Base-by-base conservation (phyloP, 164 flowering plant species). In the Aristolochia californica region DNA sequence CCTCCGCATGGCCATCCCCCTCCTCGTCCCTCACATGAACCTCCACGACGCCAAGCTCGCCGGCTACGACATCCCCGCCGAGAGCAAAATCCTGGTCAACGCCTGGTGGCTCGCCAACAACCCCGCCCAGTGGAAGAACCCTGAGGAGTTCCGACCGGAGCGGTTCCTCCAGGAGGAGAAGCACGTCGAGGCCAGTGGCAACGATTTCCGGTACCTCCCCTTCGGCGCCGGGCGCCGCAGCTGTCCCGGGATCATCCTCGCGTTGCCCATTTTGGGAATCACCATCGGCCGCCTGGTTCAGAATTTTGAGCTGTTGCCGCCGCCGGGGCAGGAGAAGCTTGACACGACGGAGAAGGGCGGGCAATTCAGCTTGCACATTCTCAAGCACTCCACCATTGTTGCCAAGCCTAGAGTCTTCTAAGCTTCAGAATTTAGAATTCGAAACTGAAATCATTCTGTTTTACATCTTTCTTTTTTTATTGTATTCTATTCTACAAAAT, bases 1-100 rank as follows among this genome's bases (percentile, higher is more conserved):
- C 13, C 80, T 85, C 13, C 72, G 95, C 0, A 87, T 85, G 97
- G 95, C 95, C 0, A 87, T 90, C 53, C 97, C 97, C 0, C 83
- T 90, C 8, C 74, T 90, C n/a, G 95, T 87, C 54, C 97, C 97
- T 0, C 95, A 87, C 88, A 87, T 87, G 95, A 87, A 87, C 80
- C 87, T 90, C 51, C 72, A 87, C 34, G 88, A 90, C 4, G 93
- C 95, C 4, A 90, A 85, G 77, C 90, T 90, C 17, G 74, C 64
- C 0, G 88, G 93, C 13, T 87, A 66, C 43, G 95, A 90, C 68
- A 80, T 90, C 48, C 97, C 93, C 0, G 97, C 97, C 0, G 97
- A 87, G 75, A 87, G 93, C 87, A 90, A 85, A 62, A 73, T 90
- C 66, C 66, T 87, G n/a, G 97, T 90, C 13, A 90, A 90, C 45